These are phyloP conservation scores for Alliaria petiolata DNA, from an alignment of 345 rosid genomes.

Conservation along the genomic window DNA sequence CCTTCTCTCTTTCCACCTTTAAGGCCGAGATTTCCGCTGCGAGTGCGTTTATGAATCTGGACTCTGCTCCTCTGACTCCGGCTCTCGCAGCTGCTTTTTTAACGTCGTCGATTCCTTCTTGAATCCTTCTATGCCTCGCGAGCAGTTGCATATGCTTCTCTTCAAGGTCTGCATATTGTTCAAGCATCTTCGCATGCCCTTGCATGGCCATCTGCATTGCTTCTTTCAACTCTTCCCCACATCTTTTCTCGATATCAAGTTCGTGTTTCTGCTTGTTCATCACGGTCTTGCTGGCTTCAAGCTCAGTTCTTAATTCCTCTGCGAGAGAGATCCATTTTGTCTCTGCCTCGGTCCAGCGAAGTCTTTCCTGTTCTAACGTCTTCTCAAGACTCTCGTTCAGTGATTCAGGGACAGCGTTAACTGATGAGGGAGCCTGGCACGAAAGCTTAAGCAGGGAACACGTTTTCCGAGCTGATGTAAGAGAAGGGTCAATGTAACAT, in stretches of 20 bases:
- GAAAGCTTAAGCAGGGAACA: slow-evolving; percentile 43
- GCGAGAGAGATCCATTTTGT: slow-evolving; percentile 82
- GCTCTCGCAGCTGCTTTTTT: slow-evolving; percentile 81
- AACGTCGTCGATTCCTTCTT: slow-evolving; percentile 78
- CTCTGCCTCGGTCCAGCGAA: slow-evolving; percentile 64
- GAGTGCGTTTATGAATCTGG: slow-evolving; percentile 77
- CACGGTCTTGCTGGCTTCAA: slow-evolving; percentile 32
- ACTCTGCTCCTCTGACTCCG: slow-evolving; percentile 78
- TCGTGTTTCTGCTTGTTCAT: slow-evolving; percentile 50
- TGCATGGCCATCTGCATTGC: slow-evolving; percentile 89
- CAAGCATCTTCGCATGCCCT: slow-evolving; percentile 85
- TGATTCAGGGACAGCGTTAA: slow-evolving; percentile 41
- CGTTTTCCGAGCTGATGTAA: slow-evolving; percentile 36
- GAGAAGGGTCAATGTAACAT: slow-evolving; percentile 59
- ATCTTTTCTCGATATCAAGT: slow-evolving; percentile 61
- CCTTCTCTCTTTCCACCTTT: slow-evolving; percentile 69
- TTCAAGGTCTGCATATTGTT: slow-evolving; percentile 83
- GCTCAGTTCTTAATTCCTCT: slow-evolving; percentile 71
- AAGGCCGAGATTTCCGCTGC: slow-evolving; percentile 77
- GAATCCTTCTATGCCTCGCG: slow-evolving; percentile 76
- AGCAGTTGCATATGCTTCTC: slow-evolving; percentile 83
- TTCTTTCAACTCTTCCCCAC: slow-evolving; percentile 69
- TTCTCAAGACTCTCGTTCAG: slow-evolving; percentile 42
- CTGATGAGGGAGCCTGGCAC: slow-evolving; percentile 40
- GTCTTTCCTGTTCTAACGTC: slow-evolving; percentile 56